A percentile compares a stretch with the other conserved stretches of the same genome.
phyloP scores from a whole-genome alignment of 2,329 filamentous ascomycete genomes.

The Trichoderma simmonsii region DNA sequence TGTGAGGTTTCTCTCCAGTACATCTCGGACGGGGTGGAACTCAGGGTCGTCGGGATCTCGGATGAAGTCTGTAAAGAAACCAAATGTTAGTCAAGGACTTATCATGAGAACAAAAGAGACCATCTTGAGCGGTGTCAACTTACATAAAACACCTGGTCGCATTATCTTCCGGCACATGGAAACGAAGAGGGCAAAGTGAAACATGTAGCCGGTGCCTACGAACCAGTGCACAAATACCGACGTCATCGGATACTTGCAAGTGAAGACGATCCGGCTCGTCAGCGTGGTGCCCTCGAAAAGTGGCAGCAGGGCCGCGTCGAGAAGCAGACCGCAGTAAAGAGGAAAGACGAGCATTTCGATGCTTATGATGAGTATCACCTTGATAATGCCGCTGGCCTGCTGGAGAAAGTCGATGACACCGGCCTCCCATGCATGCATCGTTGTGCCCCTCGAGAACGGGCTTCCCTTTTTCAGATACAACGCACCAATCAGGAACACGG shows the following conservation, averaged over 20 bases:
- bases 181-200: conserved; percentile 97
- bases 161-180: conserved; percentile 99
- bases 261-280: conserved; percentile 73
- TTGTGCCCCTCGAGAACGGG: conserved; percentile 59
- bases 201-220: conserved; percentile 98
- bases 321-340: conserved; percentile 86
- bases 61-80: conserved; percentile 70
- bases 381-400: conserved; percentile 94
- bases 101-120: neutral
- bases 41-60: conserved; percentile 96
- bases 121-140: conserved; percentile 36
- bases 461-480: conserved; percentile 74
- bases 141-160: conserved; percentile 88
- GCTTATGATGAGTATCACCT: conserved; percentile 96
- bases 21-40: conserved; percentile 95
- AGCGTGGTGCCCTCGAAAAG: conserved; percentile 81
- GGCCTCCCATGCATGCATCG: conserved; percentile 66
- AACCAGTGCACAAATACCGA: conserved; percentile 99
- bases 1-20: conserved; percentile 85
- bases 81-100: neutral
- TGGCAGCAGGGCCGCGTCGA: conserved; percentile 84
- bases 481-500: conserved; percentile 70
- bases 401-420: conserved; percentile 77
- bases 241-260: conserved; percentile 74
- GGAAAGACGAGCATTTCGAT: conserved; percentile 99